phyloP scores from a whole-genome alignment of 768 basidiomycete species.

The Calocybe gangraenosa region DNA sequence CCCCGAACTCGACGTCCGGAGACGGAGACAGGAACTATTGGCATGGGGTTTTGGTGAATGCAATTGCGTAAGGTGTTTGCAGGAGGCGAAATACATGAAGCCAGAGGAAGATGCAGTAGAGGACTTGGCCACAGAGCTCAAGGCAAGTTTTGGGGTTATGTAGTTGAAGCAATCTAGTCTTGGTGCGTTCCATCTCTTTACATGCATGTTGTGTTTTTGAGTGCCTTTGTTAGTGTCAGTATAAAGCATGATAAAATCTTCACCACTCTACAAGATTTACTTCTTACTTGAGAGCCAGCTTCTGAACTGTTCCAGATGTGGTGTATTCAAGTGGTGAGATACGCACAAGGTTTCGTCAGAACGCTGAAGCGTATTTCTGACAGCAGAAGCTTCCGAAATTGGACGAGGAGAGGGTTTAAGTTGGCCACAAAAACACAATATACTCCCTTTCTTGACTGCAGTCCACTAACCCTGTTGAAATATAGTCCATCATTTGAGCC shows the following conservation, averaged over 20 bases:
- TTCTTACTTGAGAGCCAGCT: no score
- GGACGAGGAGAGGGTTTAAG: background rate
- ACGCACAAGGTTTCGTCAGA: no score
- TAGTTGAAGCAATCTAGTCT: constrained; percentile 12
- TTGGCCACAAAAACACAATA: no score
- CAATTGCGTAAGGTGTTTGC: constrained; percentile 59
- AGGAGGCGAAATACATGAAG: constrained; percentile 46
- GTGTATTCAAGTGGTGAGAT: no score
- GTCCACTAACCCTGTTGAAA: no score
- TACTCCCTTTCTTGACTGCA: no score
- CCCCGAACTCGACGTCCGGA: constrained; percentile 44
- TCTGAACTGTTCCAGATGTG: no score
- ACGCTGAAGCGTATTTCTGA: no score
- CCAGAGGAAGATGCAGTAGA: constrained; percentile 29
- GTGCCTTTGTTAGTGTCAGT: background rate
- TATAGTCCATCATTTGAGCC: no score
- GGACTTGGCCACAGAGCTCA: constrained; percentile 57
- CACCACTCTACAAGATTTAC: background rate
- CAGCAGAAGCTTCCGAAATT: no score
- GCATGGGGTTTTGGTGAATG: constrained; percentile 80
- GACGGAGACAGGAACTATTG: constrained; percentile 48
- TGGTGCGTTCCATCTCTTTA: no score
- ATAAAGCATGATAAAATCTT: background rate
- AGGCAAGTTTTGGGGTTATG: constrained; percentile 58
- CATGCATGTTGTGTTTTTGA: no score